A percentile compares a stretch with the other conserved stretches of the same genome.
phyloP scores from a whole-genome alignment of 495 filamentous ascomycete species.

The Rhypophila decipiens region DNA sequence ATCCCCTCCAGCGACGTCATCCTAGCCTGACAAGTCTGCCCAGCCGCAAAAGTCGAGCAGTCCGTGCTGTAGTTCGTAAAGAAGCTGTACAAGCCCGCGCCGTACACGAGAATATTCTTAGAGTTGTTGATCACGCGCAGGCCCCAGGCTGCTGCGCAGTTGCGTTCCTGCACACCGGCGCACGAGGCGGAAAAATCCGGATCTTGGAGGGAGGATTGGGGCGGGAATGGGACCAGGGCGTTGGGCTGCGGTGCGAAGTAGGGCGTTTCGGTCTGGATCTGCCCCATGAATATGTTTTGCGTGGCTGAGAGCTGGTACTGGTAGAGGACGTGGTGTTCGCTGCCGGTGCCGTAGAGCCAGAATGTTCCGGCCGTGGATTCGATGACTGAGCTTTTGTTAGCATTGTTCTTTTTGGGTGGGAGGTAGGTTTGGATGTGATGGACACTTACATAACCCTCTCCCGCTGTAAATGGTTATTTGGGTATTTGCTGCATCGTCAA shows the following conservation, averaged over 20 bases:
- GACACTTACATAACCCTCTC: slow-evolving; percentile 49
- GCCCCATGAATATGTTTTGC: slow-evolving; percentile 62
- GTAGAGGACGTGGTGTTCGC: slow-evolving; percentile 73
- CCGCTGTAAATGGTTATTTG: slow-evolving; percentile 69
- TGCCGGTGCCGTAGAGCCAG: slow-evolving; percentile 62
- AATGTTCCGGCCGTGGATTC: slow-evolving; percentile 47
- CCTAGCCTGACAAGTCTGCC: slow-evolving; percentile 49
- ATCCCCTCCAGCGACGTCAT: slow-evolving; percentile 46
- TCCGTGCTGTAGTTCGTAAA: slow-evolving; percentile 53
- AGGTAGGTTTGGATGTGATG: background rate
- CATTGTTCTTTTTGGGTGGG: background rate
- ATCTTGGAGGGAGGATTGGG: slow-evolving; percentile 44
- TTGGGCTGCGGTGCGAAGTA: slow-evolving; percentile 61
- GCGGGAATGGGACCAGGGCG: slow-evolving; percentile 52
- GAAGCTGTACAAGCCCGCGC: slow-evolving; percentile 70
- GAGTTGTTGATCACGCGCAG: slow-evolving; percentile 58
- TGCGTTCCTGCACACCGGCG: slow-evolving; percentile 29
- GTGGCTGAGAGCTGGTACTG: slow-evolving; percentile 74
- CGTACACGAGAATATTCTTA: slow-evolving; percentile 55
- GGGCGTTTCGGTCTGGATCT: slow-evolving; percentile 81
- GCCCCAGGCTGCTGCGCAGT: slow-evolving; percentile 58
- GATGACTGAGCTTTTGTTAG: slow-evolving; percentile 28
- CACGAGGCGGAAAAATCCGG: slow-evolving; percentile 51
- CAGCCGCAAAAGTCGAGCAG: slow-evolving; percentile 36
- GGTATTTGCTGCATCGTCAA: slow-evolving; percentile 58